phyloP scores from a whole-genome alignment of 176 grass and related monocot species.

The Triticum turgidum region DNA sequence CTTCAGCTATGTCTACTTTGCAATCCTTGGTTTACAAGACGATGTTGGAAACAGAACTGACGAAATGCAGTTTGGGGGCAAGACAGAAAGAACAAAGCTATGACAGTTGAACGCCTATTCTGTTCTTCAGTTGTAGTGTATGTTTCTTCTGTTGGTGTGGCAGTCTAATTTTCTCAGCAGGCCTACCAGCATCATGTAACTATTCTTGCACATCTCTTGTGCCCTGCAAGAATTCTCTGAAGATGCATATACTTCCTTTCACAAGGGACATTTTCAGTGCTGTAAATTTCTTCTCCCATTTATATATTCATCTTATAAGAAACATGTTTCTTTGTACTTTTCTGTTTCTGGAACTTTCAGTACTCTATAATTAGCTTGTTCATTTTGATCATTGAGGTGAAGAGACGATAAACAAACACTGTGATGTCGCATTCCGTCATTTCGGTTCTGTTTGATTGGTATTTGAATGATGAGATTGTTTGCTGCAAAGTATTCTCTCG shows the following conservation, averaged over 20 bases:
- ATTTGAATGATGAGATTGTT: not conserved
- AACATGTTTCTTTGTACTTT: not conserved
- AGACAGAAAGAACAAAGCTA: conserved; percentile 3
- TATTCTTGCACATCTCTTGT: not conserved
- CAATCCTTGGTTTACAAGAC: not conserved
- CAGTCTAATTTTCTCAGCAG: not conserved
- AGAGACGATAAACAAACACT: not conserved
- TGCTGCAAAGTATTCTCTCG: not conserved
- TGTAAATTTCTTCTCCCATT: not conserved
- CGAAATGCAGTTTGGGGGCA: not conserved
- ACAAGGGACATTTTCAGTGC: not conserved
- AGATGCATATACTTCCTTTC: not conserved
- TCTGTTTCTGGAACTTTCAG: not conserved
- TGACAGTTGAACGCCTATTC: not conserved
- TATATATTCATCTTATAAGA: not conserved
- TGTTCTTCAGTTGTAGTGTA: not conserved
- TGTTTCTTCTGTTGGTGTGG: not conserved
- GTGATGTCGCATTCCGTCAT: not conserved
- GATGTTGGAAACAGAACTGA: not conserved
- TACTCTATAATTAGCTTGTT: not conserved
- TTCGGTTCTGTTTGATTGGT: not conserved
- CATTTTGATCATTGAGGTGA: not conserved
- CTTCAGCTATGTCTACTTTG: not conserved
- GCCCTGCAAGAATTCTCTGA: not conserved
- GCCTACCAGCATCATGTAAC: not conserved